Evolutionary conservation across 768 basidiomycete species (phyloP), one percentile per base, ranked within the genome.

Genomic region (Boletus sp.): DNA sequence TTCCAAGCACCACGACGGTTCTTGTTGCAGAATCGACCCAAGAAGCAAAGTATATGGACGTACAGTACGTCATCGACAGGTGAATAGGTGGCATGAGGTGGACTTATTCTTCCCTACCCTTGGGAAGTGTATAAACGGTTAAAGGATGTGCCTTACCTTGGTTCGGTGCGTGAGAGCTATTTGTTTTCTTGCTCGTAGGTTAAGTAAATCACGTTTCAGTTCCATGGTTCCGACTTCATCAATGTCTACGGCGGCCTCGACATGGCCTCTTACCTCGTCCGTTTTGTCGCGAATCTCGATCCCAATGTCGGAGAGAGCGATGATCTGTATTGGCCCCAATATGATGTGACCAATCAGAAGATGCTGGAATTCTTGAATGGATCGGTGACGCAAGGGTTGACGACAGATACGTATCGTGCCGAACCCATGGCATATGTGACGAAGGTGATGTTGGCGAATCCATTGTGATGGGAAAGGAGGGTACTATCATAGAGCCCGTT

Each of bases 1-100:
- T 80, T 83, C 68, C 77, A 83, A 53, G 78, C 71, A 0, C 77
- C 82, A 40, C 66, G 81, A 13, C 62, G 80, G 4, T 77, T 77
- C 65, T 71, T 83, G 54, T 59, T 83, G 30, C 61, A 76, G 30
- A 51, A 69, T 23, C 61, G 63, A 5, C 69, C 77, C 0, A 69
- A 64, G 0, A 75, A 70, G 41, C 75, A 75, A 60, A 70, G 71
- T 5, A 71, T 71, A 2, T 82, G 79, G 78, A 62, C 55, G 0
- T 64, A 53, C 4, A 5, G 64, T 66, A 47, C 4, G 62, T 53
- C 5, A 1, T 39, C 27, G 11, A n/a, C n/a, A n/a, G n/a, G n/a
- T n/a, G n/a, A n/a, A 33, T 50, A 11, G 19, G 7, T 21, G n/a
- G n/a, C n/a, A n/a, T n/a, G n/a, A n/a, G n/a, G n/a, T 40, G 6